Evolutionary conservation across 495 filamentous ascomycete genomes (phyloP).

Genomic region (Penicillium atrosanguineum): DNA sequence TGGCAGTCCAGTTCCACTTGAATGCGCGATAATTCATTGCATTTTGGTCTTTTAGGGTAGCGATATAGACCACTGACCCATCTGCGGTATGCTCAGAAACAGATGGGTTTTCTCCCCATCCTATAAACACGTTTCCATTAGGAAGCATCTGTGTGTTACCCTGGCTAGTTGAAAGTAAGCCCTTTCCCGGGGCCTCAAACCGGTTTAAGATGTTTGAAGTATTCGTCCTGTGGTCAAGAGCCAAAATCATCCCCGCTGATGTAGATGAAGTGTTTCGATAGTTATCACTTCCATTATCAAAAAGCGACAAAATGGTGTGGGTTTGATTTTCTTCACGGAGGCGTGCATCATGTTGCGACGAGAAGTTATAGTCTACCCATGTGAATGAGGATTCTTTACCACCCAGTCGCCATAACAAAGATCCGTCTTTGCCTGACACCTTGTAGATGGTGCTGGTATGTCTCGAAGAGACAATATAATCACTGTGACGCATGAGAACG

Average conservation of each 20-base stretch:
- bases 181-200: slow-evolving; percentile 28
- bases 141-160: slow-evolving; percentile 52
- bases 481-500: too few species aligned
- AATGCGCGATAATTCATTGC: slow-evolving; percentile 22
- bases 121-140: slow-evolving; percentile 44
- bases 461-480: background rate
- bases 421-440: background rate
- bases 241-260: slow-evolving; percentile 47
- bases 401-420: background rate
- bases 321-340: background rate
- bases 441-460: slow-evolving; percentile 1
- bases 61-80: slow-evolving; percentile 38
- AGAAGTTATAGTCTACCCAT: background rate
- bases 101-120: slow-evolving; percentile 47
- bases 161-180: slow-evolving; percentile 42
- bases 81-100: slow-evolving; percentile 46
- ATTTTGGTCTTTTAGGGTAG: slow-evolving; percentile 7
- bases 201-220: slow-evolving; percentile 32
- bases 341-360: slow-evolving; percentile 3
- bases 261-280: slow-evolving; percentile 21
- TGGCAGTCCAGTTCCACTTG: slow-evolving; percentile 15
- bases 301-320: slow-evolving; percentile 31
- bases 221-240: slow-evolving; percentile 36
- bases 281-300: slow-evolving; percentile 43
- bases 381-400: background rate